Conservation (phyloP, 768 basidiomycete species). For the Tricholoma furcatifolium region DNA sequence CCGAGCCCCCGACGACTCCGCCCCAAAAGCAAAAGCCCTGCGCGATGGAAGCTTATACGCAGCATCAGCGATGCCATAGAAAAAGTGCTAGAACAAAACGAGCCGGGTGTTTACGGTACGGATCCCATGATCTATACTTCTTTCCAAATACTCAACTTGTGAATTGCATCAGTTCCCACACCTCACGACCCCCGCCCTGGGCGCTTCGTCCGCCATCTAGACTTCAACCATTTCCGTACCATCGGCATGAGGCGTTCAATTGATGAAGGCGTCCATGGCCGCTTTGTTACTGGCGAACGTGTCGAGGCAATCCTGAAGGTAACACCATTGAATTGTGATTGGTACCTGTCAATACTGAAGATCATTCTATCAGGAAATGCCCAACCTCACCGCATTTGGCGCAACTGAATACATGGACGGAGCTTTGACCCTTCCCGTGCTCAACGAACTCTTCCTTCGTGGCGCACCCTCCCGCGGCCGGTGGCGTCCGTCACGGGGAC, state of each 20-base stretch:
- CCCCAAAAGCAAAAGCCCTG: slow-evolving; percentile 77
- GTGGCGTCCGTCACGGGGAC: slow-evolving; percentile 67
- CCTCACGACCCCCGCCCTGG: slow-evolving; percentile 72
- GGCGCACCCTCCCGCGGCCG: slow-evolving; percentile 70
- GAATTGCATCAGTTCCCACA: slow-evolving; percentile 51
- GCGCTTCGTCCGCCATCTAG: slow-evolving; percentile 81
- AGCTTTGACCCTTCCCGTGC: slow-evolving; percentile 77
- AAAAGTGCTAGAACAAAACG: slow-evolving; percentile 58
- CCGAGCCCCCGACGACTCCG: slow-evolving; percentile 77
- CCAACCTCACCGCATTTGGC: slow-evolving; percentile 84
- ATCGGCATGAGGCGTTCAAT: slow-evolving; percentile 94
- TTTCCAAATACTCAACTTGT: not conserved
- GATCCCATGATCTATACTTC: not conserved
- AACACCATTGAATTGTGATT: slow-evolving; percentile 17
- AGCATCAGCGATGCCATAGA: slow-evolving; percentile 80
- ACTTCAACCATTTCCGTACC: slow-evolving; percentile 96
- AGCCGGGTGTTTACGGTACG: slow-evolving; percentile 72
- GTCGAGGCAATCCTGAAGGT: slow-evolving; percentile 80
- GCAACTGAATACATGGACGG: slow-evolving; percentile 99
- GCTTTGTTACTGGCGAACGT: slow-evolving; percentile 91
- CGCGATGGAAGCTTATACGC: slow-evolving; percentile 79
- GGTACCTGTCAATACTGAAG: slow-evolving; percentile 2
- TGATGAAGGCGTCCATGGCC: slow-evolving; percentile 83
- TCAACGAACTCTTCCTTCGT: slow-evolving; percentile 89
- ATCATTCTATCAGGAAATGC: slow-evolving; percentile 65